Base-by-base conservation (phyloP, 2,329 filamentous ascomycete genomes). In the Plectosphaerella cucumerina region DNA sequence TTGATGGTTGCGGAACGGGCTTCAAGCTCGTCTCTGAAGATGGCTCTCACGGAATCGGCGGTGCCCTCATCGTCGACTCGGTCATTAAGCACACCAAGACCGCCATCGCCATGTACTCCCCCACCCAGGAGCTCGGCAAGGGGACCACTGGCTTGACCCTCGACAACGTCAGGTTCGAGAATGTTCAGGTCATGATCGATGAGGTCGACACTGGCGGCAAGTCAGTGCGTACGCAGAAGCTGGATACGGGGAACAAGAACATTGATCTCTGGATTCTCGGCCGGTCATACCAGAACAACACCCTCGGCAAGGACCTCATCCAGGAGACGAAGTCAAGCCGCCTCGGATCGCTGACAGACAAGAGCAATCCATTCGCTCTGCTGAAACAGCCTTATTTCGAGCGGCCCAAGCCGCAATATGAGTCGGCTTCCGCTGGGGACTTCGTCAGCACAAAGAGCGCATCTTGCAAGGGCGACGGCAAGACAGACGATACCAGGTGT, bases 381-480 rank as follows among this genome's bases (percentile, higher is more conserved):
- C 18, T 23, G 3, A 44, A 23, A 18, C 15, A 44, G 9, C 41
- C 41, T 52, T 82, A 71, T 59, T 79, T 73, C 56, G 64, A 71
- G 48, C 69, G 70, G 2, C 73, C 77, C 2, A 84, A 82, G 63
- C 80, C 80, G 15, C 77, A 81, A 54, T 83, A 81, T 55, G 23
- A 26, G 23, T 26, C 23, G 23, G 23, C 23, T 9, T 26, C 23
- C 23, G 23, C 23, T 9, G 23, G 23, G 9, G 23, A 26, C 23
- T 44, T 44, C 22, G 8, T 73, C 70, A 5, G 61, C 85, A 83
- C 59, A 72, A 72, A 15, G 73, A 84, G 86, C 49, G 86, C 41
- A 9, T 23, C 41, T 14, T 45, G 86, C 44, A 81, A 77, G 63
- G 87, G 87, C 59, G 86, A 93, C 56, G 88, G 86, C 22, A 62